Percentiles rank a stretch among this genome's conserved stretches.
Evolutionary conservation across 495 filamentous ascomycete species (phyloP).

Genomic region (Terfezia boudieri): DNA sequence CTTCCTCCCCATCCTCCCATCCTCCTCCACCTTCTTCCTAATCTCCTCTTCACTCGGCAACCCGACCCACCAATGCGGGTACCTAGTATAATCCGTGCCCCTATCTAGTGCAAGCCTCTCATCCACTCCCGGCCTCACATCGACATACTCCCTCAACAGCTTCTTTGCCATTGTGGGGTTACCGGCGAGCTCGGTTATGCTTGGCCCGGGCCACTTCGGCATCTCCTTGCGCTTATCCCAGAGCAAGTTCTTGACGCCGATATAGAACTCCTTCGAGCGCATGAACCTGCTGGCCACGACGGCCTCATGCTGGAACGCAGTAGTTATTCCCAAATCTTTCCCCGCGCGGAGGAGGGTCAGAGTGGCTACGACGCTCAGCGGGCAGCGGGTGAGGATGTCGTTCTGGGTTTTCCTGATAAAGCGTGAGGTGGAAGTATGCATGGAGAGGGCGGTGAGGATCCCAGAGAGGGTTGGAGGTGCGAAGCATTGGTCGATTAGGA

Average conservation of each 20-base stretch:
- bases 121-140: slow-evolving; percentile 20
- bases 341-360: slow-evolving; percentile 54
- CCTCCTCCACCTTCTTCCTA: slow-evolving; percentile 27
- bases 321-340: slow-evolving; percentile 45
- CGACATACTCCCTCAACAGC: slow-evolving; percentile 32
- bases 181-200: slow-evolving; percentile 43
- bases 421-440: slow-evolving; percentile 22
- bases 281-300: slow-evolving; percentile 65
- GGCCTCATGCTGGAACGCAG: slow-evolving; percentile 68
- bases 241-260: slow-evolving; percentile 59
- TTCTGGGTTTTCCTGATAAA: slow-evolving; percentile 31
- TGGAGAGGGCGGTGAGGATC: slow-evolving; percentile 43
- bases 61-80: slow-evolving; percentile 43
- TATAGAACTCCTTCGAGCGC: slow-evolving; percentile 63
- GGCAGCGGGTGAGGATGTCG: slow-evolving; percentile 51
- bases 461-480: slow-evolving; percentile 37
- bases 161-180: slow-evolving; percentile 32
- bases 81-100: slow-evolving; percentile 32
- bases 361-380: slow-evolving; percentile 63
- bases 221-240: slow-evolving; percentile 37
- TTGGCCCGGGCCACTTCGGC: slow-evolving; percentile 18
- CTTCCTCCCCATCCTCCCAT: slow-evolving; percentile 24
- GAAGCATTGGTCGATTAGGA: slow-evolving; percentile 46
- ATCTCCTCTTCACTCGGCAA: slow-evolving; percentile 58
- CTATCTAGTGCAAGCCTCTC: slow-evolving; percentile 29